phyloP scores from a whole-genome alignment of 257 asterid genomes.

The Osmanthus fragrans region DNA sequence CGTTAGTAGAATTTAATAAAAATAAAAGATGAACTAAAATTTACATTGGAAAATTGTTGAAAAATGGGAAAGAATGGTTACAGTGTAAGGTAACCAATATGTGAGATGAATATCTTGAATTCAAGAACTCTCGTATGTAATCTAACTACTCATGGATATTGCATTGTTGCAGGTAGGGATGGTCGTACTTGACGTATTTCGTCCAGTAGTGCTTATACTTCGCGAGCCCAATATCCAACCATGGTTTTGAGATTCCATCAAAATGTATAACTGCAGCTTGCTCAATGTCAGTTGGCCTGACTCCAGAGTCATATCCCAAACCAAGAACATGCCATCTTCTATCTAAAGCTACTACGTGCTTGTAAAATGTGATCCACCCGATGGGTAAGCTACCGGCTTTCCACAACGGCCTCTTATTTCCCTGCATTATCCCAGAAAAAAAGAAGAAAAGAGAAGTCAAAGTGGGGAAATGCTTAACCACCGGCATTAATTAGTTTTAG shows the following conservation, averaged over 20 bases:
- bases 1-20: not conserved
- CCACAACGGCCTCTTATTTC: slow-evolving; percentile 50
- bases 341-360: slow-evolving; percentile 52
- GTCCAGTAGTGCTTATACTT: slow-evolving; percentile 69
- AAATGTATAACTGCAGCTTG: slow-evolving; percentile 75
- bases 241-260: slow-evolving; percentile 84
- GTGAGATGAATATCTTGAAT: not conserved
- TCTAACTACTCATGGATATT: slow-evolving; percentile 60
- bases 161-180: slow-evolving; percentile 77
- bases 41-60: slow-evolving; percentile 40
- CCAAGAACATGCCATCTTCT: slow-evolving; percentile 81
- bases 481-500: not conserved
- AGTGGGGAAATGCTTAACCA: not conserved
- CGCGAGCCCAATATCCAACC: slow-evolving; percentile 85
- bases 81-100: not conserved
- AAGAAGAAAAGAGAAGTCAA: not conserved
- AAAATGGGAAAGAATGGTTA: slow-evolving; percentile 47
- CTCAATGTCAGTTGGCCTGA: slow-evolving; percentile 48
- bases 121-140: slow-evolving; percentile 13
- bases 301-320: slow-evolving; percentile 65
- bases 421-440: slow-evolving; percentile 40
- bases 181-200: slow-evolving; percentile 61
- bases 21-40: slow-evolving; percentile 29
- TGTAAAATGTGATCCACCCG: slow-evolving; percentile 85
- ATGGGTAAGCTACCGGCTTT: slow-evolving; percentile 84